A percentile compares a stretch with the other conserved stretches of the same genome.
Conservation (phyloP, 192 early-diverging fungal species). For the Entrophospora sp. region DNA sequence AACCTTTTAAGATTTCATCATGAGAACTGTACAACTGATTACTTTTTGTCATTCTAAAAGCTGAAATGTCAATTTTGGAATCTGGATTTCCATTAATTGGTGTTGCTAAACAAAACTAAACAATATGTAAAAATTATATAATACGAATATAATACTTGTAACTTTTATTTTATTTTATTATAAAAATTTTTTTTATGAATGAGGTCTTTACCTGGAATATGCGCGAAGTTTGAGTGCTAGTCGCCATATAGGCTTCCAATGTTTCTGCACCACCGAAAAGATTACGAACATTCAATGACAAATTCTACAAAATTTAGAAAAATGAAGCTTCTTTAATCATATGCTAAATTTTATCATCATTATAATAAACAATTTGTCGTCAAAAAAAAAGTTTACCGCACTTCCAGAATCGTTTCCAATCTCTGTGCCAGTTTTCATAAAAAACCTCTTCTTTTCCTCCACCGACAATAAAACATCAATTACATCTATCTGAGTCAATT, state of each 20-base stretch:
- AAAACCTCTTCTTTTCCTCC: slow-evolving; percentile 64
- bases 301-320: slow-evolving; percentile 25
- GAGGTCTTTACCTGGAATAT: slow-evolving; percentile 39
- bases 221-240: slow-evolving; percentile 62
- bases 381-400: slow-evolving; percentile 39
- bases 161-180: too few relatives aligned
- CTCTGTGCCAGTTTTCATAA: slow-evolving; percentile 80
- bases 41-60: slow-evolving; percentile 55
- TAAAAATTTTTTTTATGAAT: too few relatives aligned
- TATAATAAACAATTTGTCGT: background rate
- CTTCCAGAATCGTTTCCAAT: slow-evolving; percentile 83
- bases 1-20: slow-evolving; percentile 61
- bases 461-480: slow-evolving; percentile 68
- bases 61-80: slow-evolving; percentile 52
- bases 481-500: slow-evolving; percentile 30
- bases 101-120: slow-evolving; percentile 48
- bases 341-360: background rate
- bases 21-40: slow-evolving; percentile 59
- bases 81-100: slow-evolving; percentile 70
- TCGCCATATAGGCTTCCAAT: slow-evolving; percentile 60
- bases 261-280: slow-evolving; percentile 84
- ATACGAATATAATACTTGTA: too few relatives aligned
- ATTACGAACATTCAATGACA: slow-evolving; percentile 66
- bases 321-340: background rate
- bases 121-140: slow-evolving; percentile 20